These are phyloP conservation scores for thale cress (Arabidopsis thaliana) DNA, from an alignment of 345 rosid genomes.

Conservation along the genomic window TAIR10.1 NC_003071.7:4016501-4017000, in stretches of 20 bases:
- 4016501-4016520: too few relatives aligned
- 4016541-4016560: constrained; percentile 56
- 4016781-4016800: constrained; percentile 50
- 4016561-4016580: constrained; percentile 66
- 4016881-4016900: constrained; percentile 61
- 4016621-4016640: constrained; percentile 17
- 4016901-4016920: too few relatives aligned
- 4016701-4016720: constrained; percentile 58
- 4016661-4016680: constrained; percentile 70
- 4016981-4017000: constrained; percentile 55
- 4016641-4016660: constrained; percentile 48
- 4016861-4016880: constrained; percentile 64
- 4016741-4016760: constrained; percentile 59
- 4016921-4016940: neutral
- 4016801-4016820: constrained; percentile 45
- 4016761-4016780: constrained; percentile 53
- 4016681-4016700: constrained; percentile 56
- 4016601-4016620: constrained; percentile 50
- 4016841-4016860: constrained; percentile 49
- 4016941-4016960: constrained; percentile 56
- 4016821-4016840: constrained; percentile 55
- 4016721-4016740: constrained; percentile 53
- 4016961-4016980: constrained; percentile 48
- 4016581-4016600: constrained; percentile 56
- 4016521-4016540: constrained; percentile 54